A percentile compares a stretch with the other conserved stretches of the same genome.
These are phyloP conservation scores for Mesembryanthemum crystallinum DNA, from an alignment of 148 eudicot genomes.

Conservation along the genomic window DNA sequence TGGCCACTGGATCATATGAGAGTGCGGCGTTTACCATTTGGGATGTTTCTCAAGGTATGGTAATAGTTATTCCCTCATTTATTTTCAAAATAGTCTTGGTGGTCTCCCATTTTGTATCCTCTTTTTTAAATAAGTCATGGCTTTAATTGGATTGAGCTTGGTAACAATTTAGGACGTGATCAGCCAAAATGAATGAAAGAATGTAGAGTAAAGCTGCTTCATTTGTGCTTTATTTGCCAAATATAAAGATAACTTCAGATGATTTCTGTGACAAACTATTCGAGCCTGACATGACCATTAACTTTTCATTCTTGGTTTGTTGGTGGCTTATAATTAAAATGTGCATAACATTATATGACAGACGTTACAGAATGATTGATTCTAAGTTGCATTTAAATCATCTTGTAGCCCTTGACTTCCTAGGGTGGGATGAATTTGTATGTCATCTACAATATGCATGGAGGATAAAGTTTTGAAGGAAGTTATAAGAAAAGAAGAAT, in stretches of 20 bases:
- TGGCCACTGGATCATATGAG: slow-evolving; percentile 94
- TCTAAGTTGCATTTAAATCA: neutral
- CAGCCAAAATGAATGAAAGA: neutral
- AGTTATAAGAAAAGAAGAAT: too few relatives aligned
- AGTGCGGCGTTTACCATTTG: slow-evolving; percentile 88
- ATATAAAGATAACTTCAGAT: neutral
- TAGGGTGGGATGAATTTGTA: neutral
- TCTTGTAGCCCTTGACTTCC: neutral
- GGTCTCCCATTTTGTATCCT: neutral
- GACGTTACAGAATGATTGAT: neutral
- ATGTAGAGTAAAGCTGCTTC: neutral
- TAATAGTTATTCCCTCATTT: slow-evolving; percentile 1
- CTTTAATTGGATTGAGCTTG: neutral
- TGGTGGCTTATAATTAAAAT: neutral
- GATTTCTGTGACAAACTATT: neutral
- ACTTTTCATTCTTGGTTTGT: neutral
- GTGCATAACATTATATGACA: neutral
- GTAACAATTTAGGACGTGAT: neutral
- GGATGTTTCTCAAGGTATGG: slow-evolving; percentile 96
- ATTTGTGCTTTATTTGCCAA: neutral
- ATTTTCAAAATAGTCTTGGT: neutral
- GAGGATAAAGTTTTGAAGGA: too few relatives aligned
- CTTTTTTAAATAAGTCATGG: neutral
- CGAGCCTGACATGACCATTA: neutral
- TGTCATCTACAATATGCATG: neutral